Percentiles rank a stretch among this genome's conserved stretches.
Evolutionary conservation across 139 green algal species (phyloP).

Genomic region (Ulvella scutata): DNA sequence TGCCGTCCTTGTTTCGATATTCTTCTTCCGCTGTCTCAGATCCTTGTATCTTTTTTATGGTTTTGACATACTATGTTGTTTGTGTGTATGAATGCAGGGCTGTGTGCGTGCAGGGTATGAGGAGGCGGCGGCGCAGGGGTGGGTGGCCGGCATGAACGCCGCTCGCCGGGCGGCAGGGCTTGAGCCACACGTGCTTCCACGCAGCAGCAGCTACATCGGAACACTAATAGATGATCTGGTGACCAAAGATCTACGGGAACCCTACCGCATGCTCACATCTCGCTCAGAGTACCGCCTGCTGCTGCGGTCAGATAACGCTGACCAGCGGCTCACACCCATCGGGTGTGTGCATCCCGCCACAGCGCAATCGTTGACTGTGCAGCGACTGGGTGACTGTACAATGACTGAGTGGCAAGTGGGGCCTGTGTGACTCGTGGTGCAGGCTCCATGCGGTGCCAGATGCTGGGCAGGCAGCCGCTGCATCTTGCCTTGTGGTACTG

Average conservation of each 20-base stretch:
- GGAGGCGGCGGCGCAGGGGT: slow-evolving; percentile 83
- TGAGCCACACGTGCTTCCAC: slow-evolving; percentile 33
- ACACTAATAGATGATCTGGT: slow-evolving; percentile 94
- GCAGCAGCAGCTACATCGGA: slow-evolving; percentile 77
- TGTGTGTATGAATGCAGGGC: too few relatives aligned
- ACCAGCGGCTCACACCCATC: slow-evolving; percentile 76
- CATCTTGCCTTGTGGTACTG: neutral
- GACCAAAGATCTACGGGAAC: slow-evolving; percentile 89
- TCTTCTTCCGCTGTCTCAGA: too few relatives aligned
- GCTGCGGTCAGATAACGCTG: slow-evolving; percentile 88
- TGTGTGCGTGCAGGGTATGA: slow-evolving; percentile 60
- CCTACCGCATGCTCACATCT: slow-evolving; percentile 93
- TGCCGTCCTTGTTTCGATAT: too few relatives aligned
- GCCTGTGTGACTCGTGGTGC: neutral
- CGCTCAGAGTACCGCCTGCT: slow-evolving; percentile 87
- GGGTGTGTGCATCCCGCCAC: slow-evolving; percentile 18
- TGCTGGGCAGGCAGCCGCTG: neutral
- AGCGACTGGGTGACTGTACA: too few relatives aligned
- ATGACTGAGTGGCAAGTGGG: neutral
- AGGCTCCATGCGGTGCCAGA: neutral
- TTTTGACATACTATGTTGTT: too few relatives aligned
- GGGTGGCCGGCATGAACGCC: slow-evolving; percentile 86
- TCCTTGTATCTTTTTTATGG: too few relatives aligned
- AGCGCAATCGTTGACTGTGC: neutral
- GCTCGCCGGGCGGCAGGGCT: slow-evolving; percentile 36